Percentiles rank a stretch among this genome's conserved stretches.
Conservation (phyloP, 228 moss, liverwort and hornwort genomes). For the Sphagnum magellanicum region DNA sequence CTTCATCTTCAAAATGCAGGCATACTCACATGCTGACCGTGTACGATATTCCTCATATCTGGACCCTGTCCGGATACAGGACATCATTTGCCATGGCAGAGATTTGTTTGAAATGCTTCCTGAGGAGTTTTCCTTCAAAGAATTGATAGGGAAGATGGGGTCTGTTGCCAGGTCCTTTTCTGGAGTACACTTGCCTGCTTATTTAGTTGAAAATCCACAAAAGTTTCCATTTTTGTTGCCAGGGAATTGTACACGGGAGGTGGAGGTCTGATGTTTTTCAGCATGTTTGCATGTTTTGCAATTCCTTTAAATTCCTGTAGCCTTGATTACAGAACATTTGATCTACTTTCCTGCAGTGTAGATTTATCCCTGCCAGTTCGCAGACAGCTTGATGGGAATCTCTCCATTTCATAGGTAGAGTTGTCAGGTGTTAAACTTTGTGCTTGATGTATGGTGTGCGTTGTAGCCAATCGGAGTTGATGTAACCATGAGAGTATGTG, state of each 20-base stretch:
- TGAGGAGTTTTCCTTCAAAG: slow-evolving; percentile 47
- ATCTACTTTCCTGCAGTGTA: too few relatives aligned
- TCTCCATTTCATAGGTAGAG: too few relatives aligned
- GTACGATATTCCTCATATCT: slow-evolving; percentile 31
- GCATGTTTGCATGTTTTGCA: too few relatives aligned
- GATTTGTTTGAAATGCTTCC: slow-evolving; percentile 66
- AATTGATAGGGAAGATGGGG: slow-evolving; percentile 56
- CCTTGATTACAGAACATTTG: too few relatives aligned
- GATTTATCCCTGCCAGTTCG: too few relatives aligned
- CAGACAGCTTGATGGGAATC: too few relatives aligned
- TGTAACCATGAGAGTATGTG: too few relatives aligned
- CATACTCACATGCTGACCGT: slow-evolving; percentile 65
- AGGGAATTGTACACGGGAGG: slow-evolving; percentile 39
- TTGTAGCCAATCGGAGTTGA: too few relatives aligned
- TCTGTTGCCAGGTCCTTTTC: slow-evolving; percentile 38
- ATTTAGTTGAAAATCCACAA: slow-evolving; percentile 26
- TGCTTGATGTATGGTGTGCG: too few relatives aligned
- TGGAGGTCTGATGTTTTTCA: too few relatives aligned
- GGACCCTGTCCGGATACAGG: slow-evolving; percentile 36
- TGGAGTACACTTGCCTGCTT: slow-evolving; percentile 41
- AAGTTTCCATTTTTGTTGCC: slow-evolving; percentile 35
- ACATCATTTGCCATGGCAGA: slow-evolving; percentile 36
- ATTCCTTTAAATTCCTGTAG: too few relatives aligned
- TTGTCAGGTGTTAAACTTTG: too few relatives aligned
- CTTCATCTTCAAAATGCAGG: slow-evolving; percentile 61